Base-by-base conservation (phyloP, 129 eudicot species). In the Flaveria ramosissima region DNA sequence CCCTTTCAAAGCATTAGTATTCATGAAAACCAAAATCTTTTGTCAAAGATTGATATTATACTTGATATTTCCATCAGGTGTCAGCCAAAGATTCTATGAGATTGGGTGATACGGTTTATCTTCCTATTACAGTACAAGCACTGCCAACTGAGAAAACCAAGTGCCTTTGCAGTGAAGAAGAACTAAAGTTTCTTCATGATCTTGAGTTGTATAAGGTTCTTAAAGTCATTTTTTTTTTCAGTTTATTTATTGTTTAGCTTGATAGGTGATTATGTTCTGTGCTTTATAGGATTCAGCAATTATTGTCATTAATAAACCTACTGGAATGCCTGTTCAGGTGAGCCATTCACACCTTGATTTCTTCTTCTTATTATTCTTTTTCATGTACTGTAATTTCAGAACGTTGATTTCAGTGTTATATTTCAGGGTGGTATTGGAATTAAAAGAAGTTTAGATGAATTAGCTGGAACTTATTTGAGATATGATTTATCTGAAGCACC, bases 251-350 rank as follows among this genome's bases (percentile, higher is more conserved):
- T 65, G 39, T 56, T 68, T 63, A 17, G 20, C 57, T 62, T 21
- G 23, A 72, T 41, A 50, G 59, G 32, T 73, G 46, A 72, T 68
- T 59, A 1, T 57, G 17, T 53, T 42, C 20, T 55, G 9, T 15
- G 52, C 17, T 24, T 41, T 81, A 55, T 60, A 95, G 99, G 99
- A 95, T 89, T 75, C 92, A 39, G 94, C 96, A 14, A 83, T 95
- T 56, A 88, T 95, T 56, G 99, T 87, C 68, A 62, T 95, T 82
- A 95, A 95, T 85, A 95, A 95, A 83, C 99, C 99, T 70, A 92
- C 92, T 32, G 97, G 97, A 78, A 84, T 95, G 92, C 99, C 99
- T 39, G 99, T 95, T 79, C 99, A 95, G 88, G 99, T 95, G 57
- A 77, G 51, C 1, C 73, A 8, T 78, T 47, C 30, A 66, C 72